Evolutionary conservation across 306 rosid genomes (phyloP), one percentile per base, ranked within the genome.

Genomic region (Cercis canadensis): DNA sequence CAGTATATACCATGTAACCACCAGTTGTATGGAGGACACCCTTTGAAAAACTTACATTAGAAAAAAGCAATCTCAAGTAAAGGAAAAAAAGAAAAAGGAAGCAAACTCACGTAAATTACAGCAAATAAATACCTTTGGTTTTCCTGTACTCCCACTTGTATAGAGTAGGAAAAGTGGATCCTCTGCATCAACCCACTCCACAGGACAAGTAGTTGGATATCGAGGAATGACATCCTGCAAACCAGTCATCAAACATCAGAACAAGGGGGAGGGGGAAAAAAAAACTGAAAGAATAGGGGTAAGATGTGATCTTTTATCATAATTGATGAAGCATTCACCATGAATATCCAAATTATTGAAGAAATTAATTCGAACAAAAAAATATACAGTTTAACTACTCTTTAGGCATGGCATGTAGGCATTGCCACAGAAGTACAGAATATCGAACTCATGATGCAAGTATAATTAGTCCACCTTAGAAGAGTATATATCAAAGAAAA

Each of bases 111-210:
- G 58, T 56, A 17, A 59, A 63, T 12, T 34, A 69, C 11, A 59
- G 67, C 67, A 53, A 65, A 43, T 49, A 70, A 14, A 52, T 83
- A 91, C 99, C 99, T 91, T 94, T 17, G 99, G 97, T 74, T 87
- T 94, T 70, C 99, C 99, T 3, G 99, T 91, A 81, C 99, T 94
- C 73, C 99, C 99, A 82, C 99, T 94, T 54, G 99, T 94, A 76
- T 91, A 94, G 56, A 94, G 96, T 55, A 94, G 87, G 82, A 94
- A 94, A 69, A 94, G 92, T 74, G 99, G 99, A 77, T 85, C 90
- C 84, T 94, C 99, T 12, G 99, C 97, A 69, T 91, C 96, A 77
- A 94, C 90, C 99, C 99, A 94, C 82, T 94, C 97, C 84, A 91
- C 97, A n/a, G 77, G 85, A 80, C 99, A 91, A 49, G 87, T 74